Base-by-base conservation (phyloP, 1,284 basidiomycete species). In the Gastroboletus turbinatus region DNA sequence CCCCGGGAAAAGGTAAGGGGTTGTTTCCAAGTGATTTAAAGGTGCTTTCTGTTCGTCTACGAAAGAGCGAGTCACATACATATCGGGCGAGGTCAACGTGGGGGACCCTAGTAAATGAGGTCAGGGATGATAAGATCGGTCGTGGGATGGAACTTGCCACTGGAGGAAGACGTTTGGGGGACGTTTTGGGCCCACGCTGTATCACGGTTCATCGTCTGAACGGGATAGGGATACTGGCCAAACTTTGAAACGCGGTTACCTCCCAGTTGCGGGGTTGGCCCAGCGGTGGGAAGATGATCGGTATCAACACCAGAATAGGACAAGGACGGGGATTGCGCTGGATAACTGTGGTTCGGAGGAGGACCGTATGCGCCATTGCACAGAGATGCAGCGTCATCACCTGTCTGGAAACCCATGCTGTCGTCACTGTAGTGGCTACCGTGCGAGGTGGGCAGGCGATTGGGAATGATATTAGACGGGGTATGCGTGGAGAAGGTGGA, bases 21-120 rank as follows among this genome's bases (percentile, higher is more conserved):
- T 77, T 38, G 77, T 74, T 60, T 88, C 82, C 54, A 85, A 72
- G 52, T 75, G 77, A 58, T 78, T 78, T 50, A 87, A 64, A 36
- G 80, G 63, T 38, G 80, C 72, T 68, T 90, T 88, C 58, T 84
- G 83, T 53, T 89, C 87, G 43, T 86, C 83, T 29, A 75, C 72
- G 33, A 78, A 71, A 63, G 82, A 83, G 55, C 84, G 81, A 52
- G 74, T 66, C 40, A 76, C 68, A 67, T 83, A 84, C 67, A 86
- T 76, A 52, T 86, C 83, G 46, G 82, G 72, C 16, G 83, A 76
- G 27, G 82, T 80, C 63, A 86, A 70, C 52, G 77, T 80, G 42
- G 85, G 83, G 4, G 85, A 85, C 65, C 82, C 83, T 61, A 74
- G 73, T 60, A 75, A 83, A 50, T 71, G 75, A 51, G 82, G 81